phyloP scores from a whole-genome alignment of 202 grass and related monocot genomes.

The Bolboschoenoplectus hybrid region DNA sequence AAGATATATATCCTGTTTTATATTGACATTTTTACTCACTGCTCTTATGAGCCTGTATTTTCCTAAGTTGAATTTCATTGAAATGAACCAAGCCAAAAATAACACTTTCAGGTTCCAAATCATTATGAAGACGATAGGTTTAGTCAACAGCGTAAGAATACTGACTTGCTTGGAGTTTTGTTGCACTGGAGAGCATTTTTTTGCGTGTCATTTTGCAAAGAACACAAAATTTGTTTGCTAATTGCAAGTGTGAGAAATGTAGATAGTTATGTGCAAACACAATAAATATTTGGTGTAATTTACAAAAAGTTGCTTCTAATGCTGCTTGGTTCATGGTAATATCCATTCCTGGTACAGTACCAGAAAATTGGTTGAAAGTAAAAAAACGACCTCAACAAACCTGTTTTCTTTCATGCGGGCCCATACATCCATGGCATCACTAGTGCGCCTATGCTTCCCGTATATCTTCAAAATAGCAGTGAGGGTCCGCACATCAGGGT shows the following conservation, averaged over 20 bases:
- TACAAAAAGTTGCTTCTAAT: conserved; percentile 10
- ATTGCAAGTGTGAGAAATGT: background rate
- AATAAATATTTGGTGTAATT: conserved; percentile 8
- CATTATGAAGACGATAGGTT: background rate
- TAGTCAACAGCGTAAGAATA: background rate
- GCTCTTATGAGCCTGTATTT: background rate
- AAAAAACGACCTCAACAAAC: background rate
- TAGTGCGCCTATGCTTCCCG: conserved; percentile 67
- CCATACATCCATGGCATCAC: conserved; percentile 81
- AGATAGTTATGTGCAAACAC: background rate
- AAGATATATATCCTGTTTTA: background rate
- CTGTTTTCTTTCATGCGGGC: conserved; percentile 54
- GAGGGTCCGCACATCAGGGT: conserved; percentile 74
- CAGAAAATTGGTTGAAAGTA: background rate
- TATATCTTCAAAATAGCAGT: conserved; percentile 85
- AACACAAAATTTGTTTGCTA: background rate
- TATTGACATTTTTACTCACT: background rate
- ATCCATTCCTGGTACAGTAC: background rate
- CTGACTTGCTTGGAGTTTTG: background rate
- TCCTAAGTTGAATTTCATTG: background rate
- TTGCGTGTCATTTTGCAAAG: background rate
- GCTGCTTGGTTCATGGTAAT: background rate
- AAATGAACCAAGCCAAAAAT: background rate
- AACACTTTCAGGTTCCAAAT: background rate
- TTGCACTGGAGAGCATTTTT: background rate